Evolutionary conservation across 495 filamentous ascomycete species (phyloP), one percentile per base, ranked within the genome.

Genomic region (Aspergillus nanangensis): DNA sequence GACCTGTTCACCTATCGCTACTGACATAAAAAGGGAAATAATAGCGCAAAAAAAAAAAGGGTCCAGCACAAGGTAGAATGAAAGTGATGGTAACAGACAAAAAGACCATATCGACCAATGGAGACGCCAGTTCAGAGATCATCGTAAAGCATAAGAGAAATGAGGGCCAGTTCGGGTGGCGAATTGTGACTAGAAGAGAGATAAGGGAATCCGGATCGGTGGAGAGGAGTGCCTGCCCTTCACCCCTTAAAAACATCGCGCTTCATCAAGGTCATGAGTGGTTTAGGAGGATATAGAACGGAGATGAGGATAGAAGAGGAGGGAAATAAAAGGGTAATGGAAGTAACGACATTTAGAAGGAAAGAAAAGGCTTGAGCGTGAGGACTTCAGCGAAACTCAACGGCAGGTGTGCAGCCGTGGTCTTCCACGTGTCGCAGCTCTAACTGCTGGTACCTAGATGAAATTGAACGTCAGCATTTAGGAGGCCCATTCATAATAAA

Each of bases 381-480:
- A 18, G 40, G 14, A 52, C 15, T 35, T 86, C 72, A 99, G 68
- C 92, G 83, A 71, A 97, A 97, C 67, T 99, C 94, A 68, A 95
- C 79, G 51, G 90, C 88, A 58, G 83, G 83, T 58, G 86, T 86
- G 67, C 88, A 95, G 47, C 92, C 91, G 62, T 67, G 77, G 60
- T 96, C 88, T 31, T 83, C 74, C 27, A 96, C 85, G 69, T 95
- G 89, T 56, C 84, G 84, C 50, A 99, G 75, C 61, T 95, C 88
- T 47, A 99, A 74, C 63, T 95, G 88, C 70, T 99, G 94, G 62
- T 89, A 94, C 58, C 88, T 94, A 41, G n/a, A n/a, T n/a, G n/a
- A 44, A 40, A 38, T 18, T 29, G 14, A 20, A 32, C 39, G 42
- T 51, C 23, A 48, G 47, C 36, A 40, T n/a, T n/a, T n/a, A n/a